phyloP scores from a whole-genome alignment of 139 green algal species.

The Raphidocelis subcapitata region DNA sequence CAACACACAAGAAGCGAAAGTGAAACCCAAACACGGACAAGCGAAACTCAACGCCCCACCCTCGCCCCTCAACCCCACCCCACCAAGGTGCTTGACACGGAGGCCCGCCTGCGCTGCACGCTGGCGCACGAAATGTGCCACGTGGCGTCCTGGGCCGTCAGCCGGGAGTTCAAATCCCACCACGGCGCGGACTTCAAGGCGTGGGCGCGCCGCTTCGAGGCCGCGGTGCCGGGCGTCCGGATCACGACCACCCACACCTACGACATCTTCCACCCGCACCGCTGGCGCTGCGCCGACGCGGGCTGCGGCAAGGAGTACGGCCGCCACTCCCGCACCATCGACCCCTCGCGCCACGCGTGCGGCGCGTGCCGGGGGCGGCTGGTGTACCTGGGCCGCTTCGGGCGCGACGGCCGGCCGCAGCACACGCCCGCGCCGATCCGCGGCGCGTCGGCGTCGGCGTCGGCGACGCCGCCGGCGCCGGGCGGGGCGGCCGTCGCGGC shows the following conservation, averaged over 20 bases:
- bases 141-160: conserved; percentile 55
- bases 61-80: no score
- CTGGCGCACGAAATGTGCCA: conserved; percentile 69
- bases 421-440: no score
- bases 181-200: conserved; percentile 52
- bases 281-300: conserved; percentile 49
- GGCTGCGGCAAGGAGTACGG: conserved; percentile 47
- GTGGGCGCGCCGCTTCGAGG: conserved; percentile 37
- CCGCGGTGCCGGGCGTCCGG: conserved; percentile 18
- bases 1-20: no score
- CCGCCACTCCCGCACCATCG: conserved; percentile 44
- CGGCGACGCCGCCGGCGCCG: no score
- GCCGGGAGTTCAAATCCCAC: conserved; percentile 36
- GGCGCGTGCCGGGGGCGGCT: conserved; percentile 43
- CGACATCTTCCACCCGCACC: conserved; percentile 37
- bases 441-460: no score
- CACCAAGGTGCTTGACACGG: conserved; percentile 37
- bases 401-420: conserved; percentile 9
- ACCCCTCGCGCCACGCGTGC: conserved; percentile 42
- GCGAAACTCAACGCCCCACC: no score
- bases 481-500: no score
- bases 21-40: no score
- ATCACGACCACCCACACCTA: conserved; percentile 60
- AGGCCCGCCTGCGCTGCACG: conserved; percentile 46
- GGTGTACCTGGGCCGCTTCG: conserved; percentile 46